Percentiles rank a stretch among this genome's conserved stretches.
Evolutionary conservation across 495 filamentous ascomycete species (phyloP).

Genomic region (Platismatia glauca): DNA sequence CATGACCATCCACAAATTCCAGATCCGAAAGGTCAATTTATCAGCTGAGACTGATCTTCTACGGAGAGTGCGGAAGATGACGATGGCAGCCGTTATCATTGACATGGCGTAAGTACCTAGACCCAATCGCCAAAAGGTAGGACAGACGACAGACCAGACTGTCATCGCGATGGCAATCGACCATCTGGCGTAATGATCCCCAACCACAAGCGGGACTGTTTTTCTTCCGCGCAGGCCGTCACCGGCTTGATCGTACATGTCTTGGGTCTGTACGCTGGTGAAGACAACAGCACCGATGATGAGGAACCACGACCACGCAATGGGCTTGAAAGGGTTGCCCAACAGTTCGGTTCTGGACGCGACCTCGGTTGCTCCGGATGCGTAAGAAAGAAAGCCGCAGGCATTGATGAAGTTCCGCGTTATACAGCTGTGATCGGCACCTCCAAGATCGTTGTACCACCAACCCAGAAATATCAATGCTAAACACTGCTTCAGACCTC

Average conservation of each 20-base stretch:
- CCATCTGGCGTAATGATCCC: slow-evolving; percentile 33
- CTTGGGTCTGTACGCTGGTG: slow-evolving; percentile 44
- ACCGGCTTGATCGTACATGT: slow-evolving; percentile 40
- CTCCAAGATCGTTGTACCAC: slow-evolving; percentile 47
- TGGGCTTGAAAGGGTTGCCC: slow-evolving; percentile 4
- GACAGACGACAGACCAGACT: slow-evolving; percentile 24
- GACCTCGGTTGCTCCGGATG: slow-evolving; percentile 26
- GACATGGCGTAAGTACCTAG: background rate
- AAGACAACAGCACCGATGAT: slow-evolving; percentile 34
- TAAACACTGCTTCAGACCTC: slow-evolving; percentile 28
- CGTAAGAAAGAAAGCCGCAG: slow-evolving; percentile 31
- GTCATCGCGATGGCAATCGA: slow-evolving; percentile 30
- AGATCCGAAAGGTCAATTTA: slow-evolving; percentile 15
- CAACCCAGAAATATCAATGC: slow-evolving; percentile 35
- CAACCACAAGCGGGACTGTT: slow-evolving; percentile 34
- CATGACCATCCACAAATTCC: slow-evolving; percentile 18
- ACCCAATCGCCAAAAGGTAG: slow-evolving; percentile 3
- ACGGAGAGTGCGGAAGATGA: slow-evolving; percentile 2
- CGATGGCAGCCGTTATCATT: background rate
- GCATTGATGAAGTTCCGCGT: slow-evolving; percentile 39
- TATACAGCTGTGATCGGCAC: slow-evolving; percentile 34
- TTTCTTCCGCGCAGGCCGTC: slow-evolving; percentile 33
- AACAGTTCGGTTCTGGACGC: slow-evolving; percentile 7
- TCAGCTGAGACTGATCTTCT: slow-evolving; percentile 6
- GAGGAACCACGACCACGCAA: background rate